Conservation (phyloP, 2,329 filamentous ascomycete species). For the Chalaropsis thielavioides region DNA sequence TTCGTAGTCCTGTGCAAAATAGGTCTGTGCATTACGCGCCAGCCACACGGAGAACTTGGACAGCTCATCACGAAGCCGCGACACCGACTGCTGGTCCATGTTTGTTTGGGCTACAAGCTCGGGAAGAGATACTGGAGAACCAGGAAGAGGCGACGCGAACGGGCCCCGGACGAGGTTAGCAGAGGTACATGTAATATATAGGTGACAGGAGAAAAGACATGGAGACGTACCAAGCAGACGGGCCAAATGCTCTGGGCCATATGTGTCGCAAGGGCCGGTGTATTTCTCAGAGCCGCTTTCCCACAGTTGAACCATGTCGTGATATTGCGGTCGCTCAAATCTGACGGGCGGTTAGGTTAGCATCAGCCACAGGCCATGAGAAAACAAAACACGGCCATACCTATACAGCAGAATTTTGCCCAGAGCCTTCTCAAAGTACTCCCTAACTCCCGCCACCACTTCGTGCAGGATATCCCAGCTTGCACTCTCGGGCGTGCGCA, state of each 20-base stretch:
- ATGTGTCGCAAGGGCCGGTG: slow-evolving; percentile 65
- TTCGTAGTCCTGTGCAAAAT: slow-evolving; percentile 67
- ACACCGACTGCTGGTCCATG: slow-evolving; percentile 87
- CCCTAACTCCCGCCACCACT: slow-evolving; percentile 67
- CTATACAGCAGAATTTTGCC: slow-evolving; percentile 78
- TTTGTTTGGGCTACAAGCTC: slow-evolving; percentile 95
- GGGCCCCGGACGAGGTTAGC: not conserved
- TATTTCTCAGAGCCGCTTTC: slow-evolving; percentile 46
- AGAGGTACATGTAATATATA: not conserved
- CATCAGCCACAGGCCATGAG: slow-evolving; percentile 8
- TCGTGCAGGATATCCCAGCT: slow-evolving; percentile 82
- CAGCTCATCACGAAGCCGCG: slow-evolving; percentile 76
- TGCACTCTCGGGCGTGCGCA: slow-evolving; percentile 49
- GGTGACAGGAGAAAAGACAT: not conserved
- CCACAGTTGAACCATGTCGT: slow-evolving; percentile 59
- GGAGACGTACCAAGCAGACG: slow-evolving; percentile 63
- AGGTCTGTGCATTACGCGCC: slow-evolving; percentile 56
- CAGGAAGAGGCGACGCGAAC: not conserved
- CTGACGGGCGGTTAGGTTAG: slow-evolving; percentile 28
- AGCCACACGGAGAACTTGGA: slow-evolving; percentile 78
- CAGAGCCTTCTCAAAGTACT: slow-evolving; percentile 87
- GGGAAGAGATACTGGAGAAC: slow-evolving; percentile 59
- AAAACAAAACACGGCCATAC: slow-evolving; percentile 27
- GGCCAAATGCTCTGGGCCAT: slow-evolving; percentile 82
- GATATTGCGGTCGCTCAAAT: slow-evolving; percentile 82